These are phyloP conservation scores for Quercus lobata DNA, from an alignment of 331 rosid genomes.

Conservation along the genomic window DNA sequence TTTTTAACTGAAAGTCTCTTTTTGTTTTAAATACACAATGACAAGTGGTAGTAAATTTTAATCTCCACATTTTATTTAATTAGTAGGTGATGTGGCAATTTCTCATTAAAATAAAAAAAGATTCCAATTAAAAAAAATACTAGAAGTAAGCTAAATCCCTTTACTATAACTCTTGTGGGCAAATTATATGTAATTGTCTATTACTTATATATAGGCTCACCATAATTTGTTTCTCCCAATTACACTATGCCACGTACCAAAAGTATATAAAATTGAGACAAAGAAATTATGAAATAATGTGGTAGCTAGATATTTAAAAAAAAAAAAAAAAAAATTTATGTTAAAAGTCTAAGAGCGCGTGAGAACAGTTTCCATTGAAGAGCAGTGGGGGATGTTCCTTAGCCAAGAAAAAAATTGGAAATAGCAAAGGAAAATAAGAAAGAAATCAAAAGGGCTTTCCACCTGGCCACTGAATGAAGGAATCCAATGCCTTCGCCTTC, in stretches of 20 bases:
- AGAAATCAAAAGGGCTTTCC: constrained; percentile 31
- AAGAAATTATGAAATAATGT: too few species aligned
- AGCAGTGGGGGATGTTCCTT: neutral
- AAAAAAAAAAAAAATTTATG: too few species aligned
- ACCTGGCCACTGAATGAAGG: constrained; percentile 43
- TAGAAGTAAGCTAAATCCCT: rapidly evolving
- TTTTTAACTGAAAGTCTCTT: rapidly evolving
- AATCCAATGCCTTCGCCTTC: constrained; percentile 38
- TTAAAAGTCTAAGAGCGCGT: neutral
- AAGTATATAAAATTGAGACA: too few species aligned
- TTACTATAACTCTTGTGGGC: too few species aligned
- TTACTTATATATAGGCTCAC: too few species aligned
- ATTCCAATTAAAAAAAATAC: rapidly evolving
- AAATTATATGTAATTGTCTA: too few species aligned
- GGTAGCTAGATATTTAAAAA: too few species aligned
- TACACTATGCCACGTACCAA: rapidly evolving
- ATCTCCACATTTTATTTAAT: too few species aligned
- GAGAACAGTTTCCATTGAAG: neutral
- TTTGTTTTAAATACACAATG: too few species aligned
- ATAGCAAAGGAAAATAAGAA: neutral
- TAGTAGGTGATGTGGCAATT: rapidly evolving
- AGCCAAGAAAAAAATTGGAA: neutral
- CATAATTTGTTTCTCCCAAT: too few species aligned
- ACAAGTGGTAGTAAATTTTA: rapidly evolving
- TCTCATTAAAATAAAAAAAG: too few species aligned